Evolutionary conservation across 352 stramenopile species (phyloP), one percentile per base, ranked within the genome.

Genomic region (Phytophthora sp.): DNA sequence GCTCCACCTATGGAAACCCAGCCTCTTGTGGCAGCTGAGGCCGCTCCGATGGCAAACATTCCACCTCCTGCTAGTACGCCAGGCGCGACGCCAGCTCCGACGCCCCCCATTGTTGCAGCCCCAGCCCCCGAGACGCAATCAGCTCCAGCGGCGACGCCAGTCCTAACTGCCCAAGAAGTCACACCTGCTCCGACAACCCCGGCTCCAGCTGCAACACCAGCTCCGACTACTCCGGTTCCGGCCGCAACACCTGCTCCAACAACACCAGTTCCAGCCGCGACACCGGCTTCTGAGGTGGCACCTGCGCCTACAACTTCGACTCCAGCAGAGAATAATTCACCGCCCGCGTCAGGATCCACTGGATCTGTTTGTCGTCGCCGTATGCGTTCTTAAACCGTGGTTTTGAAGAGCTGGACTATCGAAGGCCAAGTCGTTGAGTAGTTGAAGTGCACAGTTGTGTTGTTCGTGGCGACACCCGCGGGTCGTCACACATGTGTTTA

Each of bases 341-440:
- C 30, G 10, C 43, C 53, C 11, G 17, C 21, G 9, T 44, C 21
- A 30, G 26, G 12, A 18, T 30, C 20, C 11, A 45, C 26, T 23
- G 13, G 39, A 34, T 45, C 27, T n/a, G 17, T 35, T 44, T 62
- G 53, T 31, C 49, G 49, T 51, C 20, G 23, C 42, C 44, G 56
- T 62, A 64, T 62, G 24, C 49, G 49, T 66, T 51, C 48, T 27
- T 54, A 15, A 61, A 10, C 26, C 20, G 27, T 42, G 21, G 59
- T 18, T 39, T 31, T 37, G n/a, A 39, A n/a, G 39, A 39, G 24
- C n/a, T 17, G 46, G 35, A 23, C 21, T 20, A 41, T 51, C 35
- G 41, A 24, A 51, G 34, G 44, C 42, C 20, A 38, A 42, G 30
- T 15, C 49, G 44, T 38, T 53, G 32, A 42, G 30, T 15, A 45